Conservation (phyloP, 1,139 yeast species). For the Ogataea hybrid region DNA sequence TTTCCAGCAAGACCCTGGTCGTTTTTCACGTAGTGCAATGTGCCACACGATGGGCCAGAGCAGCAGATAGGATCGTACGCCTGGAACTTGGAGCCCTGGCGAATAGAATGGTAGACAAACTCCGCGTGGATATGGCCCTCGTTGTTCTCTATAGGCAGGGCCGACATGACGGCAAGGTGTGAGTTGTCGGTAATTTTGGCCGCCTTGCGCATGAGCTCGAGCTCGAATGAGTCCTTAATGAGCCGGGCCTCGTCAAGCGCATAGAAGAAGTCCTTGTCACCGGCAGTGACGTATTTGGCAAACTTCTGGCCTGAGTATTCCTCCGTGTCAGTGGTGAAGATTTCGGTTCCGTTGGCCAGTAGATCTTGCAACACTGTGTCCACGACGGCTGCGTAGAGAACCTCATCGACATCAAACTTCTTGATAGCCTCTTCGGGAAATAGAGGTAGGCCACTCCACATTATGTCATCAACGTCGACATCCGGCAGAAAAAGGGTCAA, state of each 20-base stretch:
- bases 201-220: slow-evolving; percentile 74
- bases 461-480: slow-evolving; percentile 81
- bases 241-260: slow-evolving; percentile 87
- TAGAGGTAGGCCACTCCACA: slow-evolving; percentile 95
- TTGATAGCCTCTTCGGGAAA: slow-evolving; percentile 60
- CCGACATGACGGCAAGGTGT: slow-evolving; percentile 90
- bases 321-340: slow-evolving; percentile 46
- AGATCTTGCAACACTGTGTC: slow-evolving; percentile 21
- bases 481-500: slow-evolving; percentile 77
- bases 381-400: slow-evolving; percentile 55
- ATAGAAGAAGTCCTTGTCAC: slow-evolving; percentile 52
- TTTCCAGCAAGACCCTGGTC: slow-evolving; percentile 62
- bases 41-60: slow-evolving; percentile 88
- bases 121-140: too few species aligned
- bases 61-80: slow-evolving; percentile 97
- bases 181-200: slow-evolving; percentile 82
- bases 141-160: too few species aligned
- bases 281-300: slow-evolving; percentile 37
- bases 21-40: slow-evolving; percentile 85
- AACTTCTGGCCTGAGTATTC: slow-evolving; percentile 35
- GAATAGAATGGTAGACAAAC: slow-evolving; percentile 85
- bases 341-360: slow-evolving; percentile 31
- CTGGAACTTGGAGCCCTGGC: slow-evolving; percentile 88
- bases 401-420: slow-evolving; percentile 79
- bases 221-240: slow-evolving; percentile 80